Evolutionary conservation across 2,329 filamentous ascomycete genomes (phyloP).

Genomic region (Apiospora sp.): DNA sequence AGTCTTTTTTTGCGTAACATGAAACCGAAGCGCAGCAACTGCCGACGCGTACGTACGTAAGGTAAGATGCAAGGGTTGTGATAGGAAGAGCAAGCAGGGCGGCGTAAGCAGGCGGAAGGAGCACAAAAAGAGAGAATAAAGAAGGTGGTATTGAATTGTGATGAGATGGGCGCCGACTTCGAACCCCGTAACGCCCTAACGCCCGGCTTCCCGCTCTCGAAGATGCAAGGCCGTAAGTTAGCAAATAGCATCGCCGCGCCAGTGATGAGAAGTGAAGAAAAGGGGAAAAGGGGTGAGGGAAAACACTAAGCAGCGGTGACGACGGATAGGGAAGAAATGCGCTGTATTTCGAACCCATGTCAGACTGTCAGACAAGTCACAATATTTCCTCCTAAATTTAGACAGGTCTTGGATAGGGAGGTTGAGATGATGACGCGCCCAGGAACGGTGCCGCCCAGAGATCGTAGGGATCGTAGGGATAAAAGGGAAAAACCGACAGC

Average conservation of each 20-base stretch:
- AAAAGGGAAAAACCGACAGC: constrained; percentile 9
- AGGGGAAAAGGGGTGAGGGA: neutral
- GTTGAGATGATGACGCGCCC: constrained; percentile 12
- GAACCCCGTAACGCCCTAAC: constrained; percentile 13
- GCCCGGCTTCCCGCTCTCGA: neutral
- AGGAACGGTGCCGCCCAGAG: constrained; percentile 2
- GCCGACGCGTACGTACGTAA: neutral
- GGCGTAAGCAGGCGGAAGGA: neutral
- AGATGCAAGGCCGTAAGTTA: neutral
- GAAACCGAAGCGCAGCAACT: constrained; percentile 17
- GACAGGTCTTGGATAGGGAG: neutral
- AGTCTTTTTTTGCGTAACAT: constrained; percentile 12
- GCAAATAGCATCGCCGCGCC: neutral
- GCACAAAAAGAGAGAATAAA: neutral
- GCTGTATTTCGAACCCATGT: neutral
- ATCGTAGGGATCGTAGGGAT: constrained; percentile 4
- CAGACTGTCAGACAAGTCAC: constrained; percentile 18
- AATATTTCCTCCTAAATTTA: neutral
- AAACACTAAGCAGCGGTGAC: constrained; percentile 1
- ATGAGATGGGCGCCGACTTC: neutral
- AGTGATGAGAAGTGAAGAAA: neutral
- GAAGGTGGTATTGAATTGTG: neutral
- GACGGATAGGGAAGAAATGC: neutral
- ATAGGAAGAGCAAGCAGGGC: neutral
- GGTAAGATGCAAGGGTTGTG: neutral